Base-by-base conservation (phyloP, 805 yeast genomes). In the Ogataea nakhonphanomensis region DNA sequence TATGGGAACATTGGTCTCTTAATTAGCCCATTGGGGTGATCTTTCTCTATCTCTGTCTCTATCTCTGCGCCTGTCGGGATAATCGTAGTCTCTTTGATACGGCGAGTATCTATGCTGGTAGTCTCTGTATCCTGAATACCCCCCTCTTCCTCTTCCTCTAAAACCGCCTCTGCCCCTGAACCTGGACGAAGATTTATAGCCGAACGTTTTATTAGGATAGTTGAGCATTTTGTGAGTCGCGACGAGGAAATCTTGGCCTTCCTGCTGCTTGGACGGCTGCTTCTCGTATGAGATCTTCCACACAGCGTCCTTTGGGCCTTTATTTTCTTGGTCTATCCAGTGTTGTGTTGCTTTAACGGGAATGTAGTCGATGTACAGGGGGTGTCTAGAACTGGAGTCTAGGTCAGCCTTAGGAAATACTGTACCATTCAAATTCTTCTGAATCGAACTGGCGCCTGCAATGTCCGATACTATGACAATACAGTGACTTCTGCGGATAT, bases 311-410 rank as follows among this genome's bases (percentile, higher is more conserved):
- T 54, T 52, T 8, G 77, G 74, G 9, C 70, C 71, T 29, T 54
- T 56, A 38, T 64, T 67, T 44, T 71, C 77, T 50, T 70, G 73
- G 46, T 61, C 72, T 11, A 70, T 67, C 74, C 76, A 71, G 30
- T 60, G 62, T 39, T 65, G 66, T 3, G 69, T 60, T 12, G 72
- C 73, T 45, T 67, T 66, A 15, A 69, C 73, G 0, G 74, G 74
- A 29, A 71, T 63, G 46, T 54, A 71, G 46, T 71, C 76, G 30
- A 68, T 64, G 48, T 53, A 70, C 25, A 70, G 43, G 8, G 58
- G 57, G 33, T 50, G 54, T 45, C 64, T 50, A 8, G 33, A 25
- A 22, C 48, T 53, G 35, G 40, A 38, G 27, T 31, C 38, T 7
- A 37, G 8, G 3, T 30, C 41, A 3, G 37, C 34, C 8, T 36